Base-by-base conservation (phyloP, 352 stramenopile genomes). In the Phytophthora meadii region DNA sequence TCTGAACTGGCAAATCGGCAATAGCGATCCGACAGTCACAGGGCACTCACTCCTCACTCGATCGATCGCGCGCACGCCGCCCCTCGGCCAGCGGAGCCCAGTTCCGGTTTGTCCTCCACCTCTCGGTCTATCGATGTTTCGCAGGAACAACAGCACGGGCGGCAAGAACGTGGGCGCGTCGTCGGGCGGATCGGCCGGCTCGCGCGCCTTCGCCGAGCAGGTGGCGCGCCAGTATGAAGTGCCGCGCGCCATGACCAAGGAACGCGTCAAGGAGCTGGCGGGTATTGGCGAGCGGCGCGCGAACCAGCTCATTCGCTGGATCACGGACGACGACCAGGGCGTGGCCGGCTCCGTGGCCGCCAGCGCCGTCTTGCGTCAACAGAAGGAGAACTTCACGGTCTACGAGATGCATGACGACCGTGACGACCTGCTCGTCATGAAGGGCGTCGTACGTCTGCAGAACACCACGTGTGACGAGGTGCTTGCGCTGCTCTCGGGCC, bases 301-400 rank as follows among this genome's bases (percentile, higher is more conserved):
- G 40, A 83, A 84, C 30, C 70, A 84, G 61, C 77, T 93, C 65
- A 81, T 91, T 54, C 76, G 77, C 22, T 88, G 79, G 66, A 65
- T 90, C 4, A 85, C 76, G 57, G 78, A 87, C 55, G 80, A 90
- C 51, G 81, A 89, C 65, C 79, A 85, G 22, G 65, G 51, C 19
- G 68, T 74, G 24, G 59, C 70, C 14, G 70, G 70, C 17, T 72
- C 61, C 12, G 65, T 69, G 15, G 58, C 73, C 25, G 52, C 62
- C 22, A 61, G 56, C 28, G 74, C 72, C 51, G 76, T 86, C 24
- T 49, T 94, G 47, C 73, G 87, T 8, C 77, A 91, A 53, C 82
- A 93, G 51, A 90, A 89, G 28, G 85, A 91, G 34, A 92, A 90
- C 66, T 92, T 89, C 69, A 75, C 77, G 34, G 79, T 92, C 59